A percentile compares a stretch with the other conserved stretches of the same genome.
These are phyloP conservation scores for Phlebiopsis gigantea DNA, from an alignment of 768 basidiomycete genomes.

Conservation along the genomic window DNA sequence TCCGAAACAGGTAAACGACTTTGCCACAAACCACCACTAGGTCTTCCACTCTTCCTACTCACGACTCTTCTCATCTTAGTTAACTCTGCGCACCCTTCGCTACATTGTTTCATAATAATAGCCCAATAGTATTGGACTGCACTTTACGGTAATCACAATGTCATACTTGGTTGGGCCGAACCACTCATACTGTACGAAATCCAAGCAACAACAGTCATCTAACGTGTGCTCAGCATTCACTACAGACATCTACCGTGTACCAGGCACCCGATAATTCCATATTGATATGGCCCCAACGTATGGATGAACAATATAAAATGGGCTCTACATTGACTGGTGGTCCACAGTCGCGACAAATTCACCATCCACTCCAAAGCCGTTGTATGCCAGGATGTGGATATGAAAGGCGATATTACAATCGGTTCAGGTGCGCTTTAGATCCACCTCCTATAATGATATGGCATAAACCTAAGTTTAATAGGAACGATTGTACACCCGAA, in stretches of 20 bases:
- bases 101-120: too few species aligned
- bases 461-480: conserved; percentile 19
- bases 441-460: background rate
- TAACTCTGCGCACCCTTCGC: background rate
- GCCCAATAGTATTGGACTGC: background rate
- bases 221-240: background rate
- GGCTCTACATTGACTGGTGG: background rate
- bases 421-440: conserved; percentile 62
- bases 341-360: conserved; percentile 70
- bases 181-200: background rate
- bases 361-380: conserved; percentile 88
- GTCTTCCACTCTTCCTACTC: background rate
- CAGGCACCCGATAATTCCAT: background rate
- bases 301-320: background rate
- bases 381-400: conserved; percentile 89
- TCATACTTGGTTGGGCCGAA: background rate
- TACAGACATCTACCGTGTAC: background rate
- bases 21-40: background rate
- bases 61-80: background rate
- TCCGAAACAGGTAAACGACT: background rate
- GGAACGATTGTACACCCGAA: conserved; percentile 91
- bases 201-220: background rate
- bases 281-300: background rate
- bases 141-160: background rate
- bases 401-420: conserved; percentile 92